phyloP scores from a whole-genome alignment of 1,139 yeast genomes.

The Candida pseudoviswanathii region DNA sequence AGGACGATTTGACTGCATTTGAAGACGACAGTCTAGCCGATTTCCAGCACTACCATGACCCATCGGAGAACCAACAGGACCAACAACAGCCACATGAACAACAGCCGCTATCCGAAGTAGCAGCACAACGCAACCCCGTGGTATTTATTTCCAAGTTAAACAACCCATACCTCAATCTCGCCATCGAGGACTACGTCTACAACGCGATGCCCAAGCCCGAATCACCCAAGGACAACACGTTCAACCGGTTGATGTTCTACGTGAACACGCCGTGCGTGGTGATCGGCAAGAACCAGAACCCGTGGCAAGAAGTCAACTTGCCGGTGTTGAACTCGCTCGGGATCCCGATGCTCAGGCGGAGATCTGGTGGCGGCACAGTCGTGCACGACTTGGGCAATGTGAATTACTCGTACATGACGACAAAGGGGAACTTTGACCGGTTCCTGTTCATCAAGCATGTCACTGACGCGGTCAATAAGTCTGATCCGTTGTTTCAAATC shows the following conservation, averaged over 20 bases:
- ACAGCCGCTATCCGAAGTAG: conserved; percentile 17
- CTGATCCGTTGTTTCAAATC: conserved; percentile 29
- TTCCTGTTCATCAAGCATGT: conserved; percentile 60
- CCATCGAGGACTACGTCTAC: conserved; percentile 81
- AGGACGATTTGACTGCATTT: conserved; percentile 40
- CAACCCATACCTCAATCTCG: conserved; percentile 76
- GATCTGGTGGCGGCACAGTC: conserved; percentile 96
- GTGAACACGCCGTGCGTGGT: conserved; percentile 84
- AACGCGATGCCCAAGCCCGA: conserved; percentile 56
- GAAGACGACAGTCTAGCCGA: conserved; percentile 40
- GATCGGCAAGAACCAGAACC: conserved; percentile 94
- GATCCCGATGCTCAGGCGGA: conserved; percentile 75
- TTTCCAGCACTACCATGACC: conserved; percentile 42
- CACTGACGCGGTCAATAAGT: conserved; percentile 49
- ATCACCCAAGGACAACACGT: conserved; percentile 11
- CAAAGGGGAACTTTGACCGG: conserved; percentile 67
- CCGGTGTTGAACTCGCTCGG: conserved; percentile 53
- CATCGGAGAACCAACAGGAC: conserved; percentile 23
- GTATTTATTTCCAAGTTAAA: conserved; percentile 49
- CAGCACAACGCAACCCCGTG: conserved; percentile 25
- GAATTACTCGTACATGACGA: conserved; percentile 80
- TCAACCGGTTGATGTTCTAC: conserved; percentile 63
- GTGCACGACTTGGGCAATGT: conserved; percentile 94
- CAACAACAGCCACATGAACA: conserved; percentile 1
- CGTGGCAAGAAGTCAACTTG: conserved; percentile 84